Percentiles rank a stretch among this genome's conserved stretches.
These are phyloP conservation scores for Hypoxylon sp. DNA, from an alignment of 2,329 filamentous ascomycete genomes.

Conservation along the genomic window DNA sequence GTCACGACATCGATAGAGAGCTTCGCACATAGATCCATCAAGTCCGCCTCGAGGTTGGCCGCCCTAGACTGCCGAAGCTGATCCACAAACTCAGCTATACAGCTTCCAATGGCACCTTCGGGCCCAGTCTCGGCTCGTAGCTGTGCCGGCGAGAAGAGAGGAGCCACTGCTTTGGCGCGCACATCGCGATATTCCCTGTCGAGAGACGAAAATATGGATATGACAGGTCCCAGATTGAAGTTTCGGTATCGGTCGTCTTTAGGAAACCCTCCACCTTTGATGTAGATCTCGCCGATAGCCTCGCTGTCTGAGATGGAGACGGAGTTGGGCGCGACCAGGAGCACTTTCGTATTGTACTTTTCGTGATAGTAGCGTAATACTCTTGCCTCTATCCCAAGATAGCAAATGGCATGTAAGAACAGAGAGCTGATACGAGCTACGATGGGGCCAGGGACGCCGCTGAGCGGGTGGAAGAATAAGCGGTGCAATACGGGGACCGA, in stretches of 20 bases:
- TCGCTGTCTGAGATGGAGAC: constrained; percentile 18
- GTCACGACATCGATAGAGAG: constrained; percentile 21
- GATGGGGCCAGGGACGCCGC: constrained; percentile 1
- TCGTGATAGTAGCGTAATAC: constrained; percentile 33
- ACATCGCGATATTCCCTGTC: constrained; percentile 12
- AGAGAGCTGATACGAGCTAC: constrained; percentile 21
- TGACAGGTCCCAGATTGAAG: constrained; percentile 10
- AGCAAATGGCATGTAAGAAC: constrained; percentile 44
- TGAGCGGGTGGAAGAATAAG: constrained; percentile 8
- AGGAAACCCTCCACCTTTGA: constrained; percentile 9
- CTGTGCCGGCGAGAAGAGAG: constrained; percentile 15
- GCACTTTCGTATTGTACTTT: constrained; percentile 16
- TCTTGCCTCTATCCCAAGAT: constrained; percentile 43
- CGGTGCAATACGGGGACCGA: constrained; percentile 2
- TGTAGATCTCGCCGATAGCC: constrained; percentile 2
- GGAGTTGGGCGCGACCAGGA: constrained; percentile 7
- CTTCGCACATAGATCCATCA: constrained; percentile 17
- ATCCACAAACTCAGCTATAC: constrained; percentile 13
- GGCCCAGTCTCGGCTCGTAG: constrained; percentile 7
- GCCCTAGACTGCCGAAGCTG: constrained; percentile 6
- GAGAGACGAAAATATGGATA: constrained; percentile 12
- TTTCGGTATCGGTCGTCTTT: constrained; percentile 15
- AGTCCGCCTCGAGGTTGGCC: background rate
- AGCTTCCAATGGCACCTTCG: constrained; percentile 5
- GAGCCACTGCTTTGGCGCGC: constrained; percentile 9